Evolutionary conservation across 2,329 filamentous ascomycete genomes (phyloP).

Genomic region (Aspergillus fructus): DNA sequence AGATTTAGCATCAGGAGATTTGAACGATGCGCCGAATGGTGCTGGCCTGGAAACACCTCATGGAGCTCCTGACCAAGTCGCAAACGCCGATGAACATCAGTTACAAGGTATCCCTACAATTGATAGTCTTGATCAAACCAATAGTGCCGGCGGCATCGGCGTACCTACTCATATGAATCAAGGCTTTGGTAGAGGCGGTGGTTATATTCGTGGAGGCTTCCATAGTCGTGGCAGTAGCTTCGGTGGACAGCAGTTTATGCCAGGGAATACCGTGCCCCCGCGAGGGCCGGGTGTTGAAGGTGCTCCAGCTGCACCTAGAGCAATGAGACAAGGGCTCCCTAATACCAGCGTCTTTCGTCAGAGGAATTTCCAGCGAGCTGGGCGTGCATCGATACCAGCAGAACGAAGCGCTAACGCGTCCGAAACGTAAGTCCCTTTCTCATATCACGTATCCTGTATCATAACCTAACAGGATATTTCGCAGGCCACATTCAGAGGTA

Average conservation of each 20-base stretch:
- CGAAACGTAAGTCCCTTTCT: constrained; percentile 28
- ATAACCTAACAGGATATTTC: constrained; percentile 9
- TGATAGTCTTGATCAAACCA: constrained; percentile 30
- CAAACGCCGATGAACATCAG: constrained; percentile 16
- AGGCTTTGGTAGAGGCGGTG: constrained; percentile 40
- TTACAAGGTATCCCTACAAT: constrained; percentile 33
- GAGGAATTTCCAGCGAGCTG: constrained; percentile 49
- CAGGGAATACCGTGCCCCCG: constrained; percentile 35
- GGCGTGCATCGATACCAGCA: constrained; percentile 25
- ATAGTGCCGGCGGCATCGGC: constrained; percentile 24
- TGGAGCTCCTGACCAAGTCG: constrained; percentile 15
- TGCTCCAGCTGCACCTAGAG: constrained; percentile 89
- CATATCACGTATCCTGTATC: not conserved
- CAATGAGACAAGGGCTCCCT: constrained; percentile 84
- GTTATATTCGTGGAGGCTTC: constrained; percentile 49
- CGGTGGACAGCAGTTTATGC: constrained; percentile 28
- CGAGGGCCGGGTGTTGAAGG: constrained; percentile 60
- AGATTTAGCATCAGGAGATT: constrained; percentile 19
- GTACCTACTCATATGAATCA: constrained; percentile 25
- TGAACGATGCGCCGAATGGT: constrained; percentile 13
- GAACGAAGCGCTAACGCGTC: constrained; percentile 22
- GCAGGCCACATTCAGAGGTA: constrained; percentile 26
- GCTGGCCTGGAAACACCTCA: constrained; percentile 15
- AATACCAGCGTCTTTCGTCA: constrained; percentile 73
- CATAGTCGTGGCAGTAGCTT: constrained; percentile 37